Conservation (phyloP, 148 eudicot species). For the Camellia sinensis region DNA sequence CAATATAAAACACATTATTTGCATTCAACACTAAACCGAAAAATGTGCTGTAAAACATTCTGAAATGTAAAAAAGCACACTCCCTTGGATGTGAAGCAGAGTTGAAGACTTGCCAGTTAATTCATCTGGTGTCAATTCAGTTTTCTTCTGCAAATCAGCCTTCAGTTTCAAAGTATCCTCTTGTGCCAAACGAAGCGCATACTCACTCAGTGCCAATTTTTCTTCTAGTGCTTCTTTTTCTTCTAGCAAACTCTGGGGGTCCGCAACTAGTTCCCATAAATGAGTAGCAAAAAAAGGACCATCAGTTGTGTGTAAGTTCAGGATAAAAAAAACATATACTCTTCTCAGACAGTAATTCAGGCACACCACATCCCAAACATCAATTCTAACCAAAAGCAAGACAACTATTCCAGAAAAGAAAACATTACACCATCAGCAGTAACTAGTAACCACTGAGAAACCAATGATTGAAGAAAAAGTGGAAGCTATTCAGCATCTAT, state of each 20-base stretch:
- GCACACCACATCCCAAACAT: not conserved
- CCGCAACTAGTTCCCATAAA: conserved; percentile 62
- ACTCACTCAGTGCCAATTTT: conserved; percentile 74
- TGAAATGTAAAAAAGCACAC: not conserved
- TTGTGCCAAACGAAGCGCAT: conserved; percentile 92
- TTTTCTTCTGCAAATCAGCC: conserved; percentile 75
- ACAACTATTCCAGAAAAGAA: not conserved
- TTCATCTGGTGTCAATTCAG: conserved; percentile 37
- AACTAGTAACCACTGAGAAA: not conserved
- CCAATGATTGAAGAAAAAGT: not conserved
- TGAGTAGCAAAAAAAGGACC: conserved; percentile 2
- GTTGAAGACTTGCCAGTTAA: conserved; percentile 40
- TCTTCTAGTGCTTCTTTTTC: conserved; percentile 90
- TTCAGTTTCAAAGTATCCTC: conserved; percentile 71
- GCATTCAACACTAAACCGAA: not conserved
- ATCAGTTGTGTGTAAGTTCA: conserved; percentile 13
- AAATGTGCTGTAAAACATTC: not conserved
- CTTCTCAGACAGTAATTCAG: not conserved
- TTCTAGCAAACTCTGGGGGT: conserved; percentile 91
- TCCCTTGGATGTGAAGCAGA: not conserved
- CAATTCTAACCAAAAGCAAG: not conserved
- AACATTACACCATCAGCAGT: not conserved
- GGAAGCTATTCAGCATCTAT: not conserved
- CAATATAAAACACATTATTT: not conserved
- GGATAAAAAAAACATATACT: not conserved